Evolutionary conservation across 345 rosid genomes (phyloP), one percentile per base, ranked within the genome.

Genomic region (Psidium friedrichsthalianum): DNA sequence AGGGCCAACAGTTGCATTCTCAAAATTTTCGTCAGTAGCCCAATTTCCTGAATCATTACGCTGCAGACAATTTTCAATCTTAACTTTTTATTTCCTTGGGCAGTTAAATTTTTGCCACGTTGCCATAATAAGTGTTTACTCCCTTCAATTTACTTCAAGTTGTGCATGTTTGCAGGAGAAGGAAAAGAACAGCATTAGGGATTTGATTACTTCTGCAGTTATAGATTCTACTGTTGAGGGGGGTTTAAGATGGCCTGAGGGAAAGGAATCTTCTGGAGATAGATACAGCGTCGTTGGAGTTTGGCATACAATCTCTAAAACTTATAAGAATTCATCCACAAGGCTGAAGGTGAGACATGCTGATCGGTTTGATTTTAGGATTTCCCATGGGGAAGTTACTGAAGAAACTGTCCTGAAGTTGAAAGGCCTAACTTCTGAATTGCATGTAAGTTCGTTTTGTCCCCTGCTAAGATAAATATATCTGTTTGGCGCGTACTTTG

Each of bases 161-260:
- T 57, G 27, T 9, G 25, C 14, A 16, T 83, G 47, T n/a, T 82
- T 88, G 40, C 90, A 96, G 98, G 96, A 92, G 49, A 90, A 92
- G 21, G 96, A 93, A 90, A 89, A 84, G 84, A 82, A 87, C 55
- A 84, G 90, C 88, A 91, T 96, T 9, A 88, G 74, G 56, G 88
- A 86, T 44, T 84, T 96, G 87, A 82, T 96, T 51, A 83, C 85
- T 84, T 90, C 90, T 64, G 98, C 94, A 10, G 88, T 92, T 83
- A 16, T 92, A 84, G 97, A 95, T 90, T 88, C 93, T 25, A 89
- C 87, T 78, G 92, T 90, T 87, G 92, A 93, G 88, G 96, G 98
- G 51, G 96, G 98, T 58, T 84, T 95, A 86, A 91, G 93, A 86
- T 95, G 96, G 98, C 91, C 94, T 18, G 11, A 89, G 49, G 92